Conservation (phyloP, 2,329 filamentous ascomycete species). For the Trichoderma sp. region DNA sequence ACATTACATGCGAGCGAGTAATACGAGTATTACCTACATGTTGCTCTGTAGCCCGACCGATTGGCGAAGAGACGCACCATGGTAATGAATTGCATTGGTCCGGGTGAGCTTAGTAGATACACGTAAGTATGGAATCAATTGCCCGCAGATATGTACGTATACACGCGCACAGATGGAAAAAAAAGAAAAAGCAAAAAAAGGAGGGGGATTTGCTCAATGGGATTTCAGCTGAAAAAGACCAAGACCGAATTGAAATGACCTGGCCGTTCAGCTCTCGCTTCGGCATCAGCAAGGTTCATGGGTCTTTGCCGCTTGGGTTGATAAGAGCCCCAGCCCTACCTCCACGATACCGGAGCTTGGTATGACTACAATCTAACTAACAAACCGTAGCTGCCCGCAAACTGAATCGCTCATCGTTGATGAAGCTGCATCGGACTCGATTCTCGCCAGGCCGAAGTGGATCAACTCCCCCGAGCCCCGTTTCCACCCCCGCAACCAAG, state of each 20-base stretch:
- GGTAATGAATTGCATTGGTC: not conserved
- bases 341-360: slow-evolving; percentile 7
- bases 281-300: not conserved
- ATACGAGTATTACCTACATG: not conserved
- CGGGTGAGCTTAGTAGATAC: not conserved
- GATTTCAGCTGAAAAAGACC: not conserved
- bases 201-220: not conserved
- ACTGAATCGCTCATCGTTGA: slow-evolving; percentile 17
- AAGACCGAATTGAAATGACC: not conserved
- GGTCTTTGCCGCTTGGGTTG: not conserved
- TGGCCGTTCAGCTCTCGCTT: slow-evolving; percentile 10
- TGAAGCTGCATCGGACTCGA: not conserved
- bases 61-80: not conserved
- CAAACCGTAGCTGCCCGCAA: not conserved
- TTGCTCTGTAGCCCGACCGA: not conserved
- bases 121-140: not conserved
- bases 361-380: not conserved
- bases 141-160: not conserved
- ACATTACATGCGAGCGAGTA: not conserved
- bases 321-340: slow-evolving; percentile 20
- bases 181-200: not conserved
- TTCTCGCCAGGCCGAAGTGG: slow-evolving; percentile 7
- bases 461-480: slow-evolving; percentile 7
- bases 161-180: too few relatives aligned
- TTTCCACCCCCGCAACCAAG: slow-evolving; percentile 18